Evolutionary conservation across 2,329 filamentous ascomycete genomes (phyloP).

Genomic region (Grosmannia serpens): DNA sequence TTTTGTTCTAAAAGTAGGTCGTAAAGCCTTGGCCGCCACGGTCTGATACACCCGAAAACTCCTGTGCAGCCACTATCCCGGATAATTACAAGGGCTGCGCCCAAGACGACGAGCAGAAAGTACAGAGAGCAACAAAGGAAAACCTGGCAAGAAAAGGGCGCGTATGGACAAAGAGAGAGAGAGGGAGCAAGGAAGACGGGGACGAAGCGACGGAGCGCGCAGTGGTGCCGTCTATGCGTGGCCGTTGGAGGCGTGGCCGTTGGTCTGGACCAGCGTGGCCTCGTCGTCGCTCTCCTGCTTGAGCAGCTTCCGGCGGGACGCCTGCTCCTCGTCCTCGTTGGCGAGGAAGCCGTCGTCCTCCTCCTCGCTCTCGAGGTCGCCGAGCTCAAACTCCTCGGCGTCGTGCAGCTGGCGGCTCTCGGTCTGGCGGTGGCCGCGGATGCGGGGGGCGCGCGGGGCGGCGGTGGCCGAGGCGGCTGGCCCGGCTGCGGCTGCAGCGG

Average conservation of each 20-base stretch:
- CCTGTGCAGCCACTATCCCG: not conserved
- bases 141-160: not conserved
- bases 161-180: not conserved
- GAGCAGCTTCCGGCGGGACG: conserved; percentile 25
- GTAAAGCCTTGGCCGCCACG: not conserved
- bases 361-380: conserved; percentile 80
- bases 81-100: not conserved
- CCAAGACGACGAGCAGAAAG: not conserved
- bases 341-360: conserved; percentile 83
- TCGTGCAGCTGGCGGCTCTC: conserved; percentile 56
- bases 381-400: conserved; percentile 87
- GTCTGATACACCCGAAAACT: not conserved
- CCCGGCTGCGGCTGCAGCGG: not conserved
- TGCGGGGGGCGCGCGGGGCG: not conserved
- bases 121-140: not conserved
- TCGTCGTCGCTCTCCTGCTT: conserved; percentile 20
- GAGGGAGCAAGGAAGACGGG: not conserved
- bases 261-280: conserved; percentile 10
- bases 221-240: not conserved
- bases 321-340: conserved; percentile 54
- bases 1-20: not conserved
- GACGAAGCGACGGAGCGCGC: not conserved
- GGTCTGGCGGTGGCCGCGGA: conserved; percentile 18
- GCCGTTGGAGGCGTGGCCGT: conserved; percentile 7
- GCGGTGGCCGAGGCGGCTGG: too few species aligned